Evolutionary conservation across 352 stramenopile species (phyloP), one percentile per base, ranked within the genome.

Genomic region (Pythium volutum): DNA sequence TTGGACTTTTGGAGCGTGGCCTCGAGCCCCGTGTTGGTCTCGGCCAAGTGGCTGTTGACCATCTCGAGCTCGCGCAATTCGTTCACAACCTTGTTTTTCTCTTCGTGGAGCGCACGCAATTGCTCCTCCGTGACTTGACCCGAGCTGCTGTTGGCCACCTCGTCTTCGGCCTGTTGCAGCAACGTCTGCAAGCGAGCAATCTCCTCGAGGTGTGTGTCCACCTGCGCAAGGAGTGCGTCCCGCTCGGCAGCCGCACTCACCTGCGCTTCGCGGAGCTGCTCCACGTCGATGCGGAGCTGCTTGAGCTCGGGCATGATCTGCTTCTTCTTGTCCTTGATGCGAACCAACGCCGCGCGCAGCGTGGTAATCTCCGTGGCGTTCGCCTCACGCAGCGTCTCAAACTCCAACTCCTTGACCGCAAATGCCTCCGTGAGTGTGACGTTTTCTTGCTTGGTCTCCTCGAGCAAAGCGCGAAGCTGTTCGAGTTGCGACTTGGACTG

Each of bases 1-100:
- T 86, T 85, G 5, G 81, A 86, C 31, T 84, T 75, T 27, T 87
- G 70, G 55, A 90, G 53, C 23, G 79, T 69, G 4, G 31, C 55
- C 74, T 90, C 80, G 8, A 92, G 64, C 38, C 87, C 77, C 15
- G 70, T 70, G 50, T 78, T 77, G 16, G 69, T 75, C 61, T 81
- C 73, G 25, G 84, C 74, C 22, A 89, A 57, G 25, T 54, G 59
- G 31, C 71, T 62, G 45, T 74, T 76, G 42, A 73, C 66, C 6
- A 76, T 68, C 55, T 92, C 77, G 2, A 81, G 67, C 20, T 75
- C 58, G 26, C 83, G 74, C 46, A 82, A 39, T 38, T 81, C 67
- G 43, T 75, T 56, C 23, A 75, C 47, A 33, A 82, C 47, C 31
- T 71, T 59, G 23, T 64, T 62, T 54, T 81, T 88, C 38, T 89